These are phyloP conservation scores for Xylaria polymorpha DNA, from an alignment of 2,329 filamentous ascomycete species.

Conservation along the genomic window DNA sequence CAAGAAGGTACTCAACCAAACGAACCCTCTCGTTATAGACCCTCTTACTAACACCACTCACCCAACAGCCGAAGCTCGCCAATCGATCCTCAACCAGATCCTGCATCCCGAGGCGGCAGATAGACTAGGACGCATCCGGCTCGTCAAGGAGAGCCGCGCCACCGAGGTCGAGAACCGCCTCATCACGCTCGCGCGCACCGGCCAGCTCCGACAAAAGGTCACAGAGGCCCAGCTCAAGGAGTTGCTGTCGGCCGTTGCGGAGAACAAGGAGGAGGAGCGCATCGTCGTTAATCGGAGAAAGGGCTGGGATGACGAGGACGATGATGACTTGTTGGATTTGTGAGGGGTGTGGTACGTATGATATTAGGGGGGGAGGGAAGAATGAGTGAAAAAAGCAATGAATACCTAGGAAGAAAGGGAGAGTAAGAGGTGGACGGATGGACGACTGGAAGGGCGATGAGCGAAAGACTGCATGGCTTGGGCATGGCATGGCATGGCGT, in stretches of 20 bases:
- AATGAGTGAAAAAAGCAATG: no score
- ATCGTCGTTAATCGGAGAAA: conserved; percentile 88
- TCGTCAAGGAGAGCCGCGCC: conserved; percentile 94
- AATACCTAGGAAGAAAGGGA: not conserved
- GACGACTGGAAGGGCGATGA: not conserved
- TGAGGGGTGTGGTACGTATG: no score
- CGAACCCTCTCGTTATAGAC: not conserved
- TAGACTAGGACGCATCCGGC: conserved; percentile 90
- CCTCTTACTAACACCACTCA: not conserved
- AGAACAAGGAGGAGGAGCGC: conserved; percentile 81
- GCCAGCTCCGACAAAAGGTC: conserved; percentile 88
- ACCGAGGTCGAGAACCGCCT: conserved; percentile 91
- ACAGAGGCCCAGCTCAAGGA: conserved; percentile 95
- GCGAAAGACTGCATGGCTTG: conserved; percentile 23
- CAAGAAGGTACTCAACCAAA: conserved; percentile 52
- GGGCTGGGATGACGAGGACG: conserved; percentile 84
- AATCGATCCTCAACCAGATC: conserved; percentile 87
- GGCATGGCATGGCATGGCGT: conserved; percentile 44
- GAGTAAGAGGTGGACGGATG: not conserved
- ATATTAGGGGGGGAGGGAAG: no score
- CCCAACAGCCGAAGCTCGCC: conserved; percentile 71
- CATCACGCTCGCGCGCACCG: conserved; percentile 88
- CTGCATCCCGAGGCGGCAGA: conserved; percentile 94
- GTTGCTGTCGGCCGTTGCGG: conserved; percentile 83
- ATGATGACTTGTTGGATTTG: conserved; percentile 77